These are phyloP conservation scores for Zymoseptoria pseudotritici DNA, from an alignment of 2,329 filamentous ascomycete species.

Conservation along the genomic window DNA sequence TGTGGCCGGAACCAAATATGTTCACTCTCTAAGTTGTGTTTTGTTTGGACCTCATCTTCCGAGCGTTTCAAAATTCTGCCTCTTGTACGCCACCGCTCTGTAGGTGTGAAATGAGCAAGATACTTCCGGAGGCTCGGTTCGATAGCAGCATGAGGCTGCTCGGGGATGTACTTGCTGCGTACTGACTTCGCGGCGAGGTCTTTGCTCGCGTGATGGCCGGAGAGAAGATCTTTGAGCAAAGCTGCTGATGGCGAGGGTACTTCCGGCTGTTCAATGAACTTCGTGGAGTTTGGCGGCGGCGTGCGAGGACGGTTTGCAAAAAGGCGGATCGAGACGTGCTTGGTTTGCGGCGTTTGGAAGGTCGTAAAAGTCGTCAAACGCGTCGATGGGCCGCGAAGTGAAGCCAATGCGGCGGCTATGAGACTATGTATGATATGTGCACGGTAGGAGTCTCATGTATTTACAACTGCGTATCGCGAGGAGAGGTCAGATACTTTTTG, in stretches of 20 bases:
- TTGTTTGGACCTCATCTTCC: not conserved
- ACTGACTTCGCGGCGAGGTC: not conserved
- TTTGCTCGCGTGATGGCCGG: slow-evolving; percentile 1
- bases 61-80: not conserved
- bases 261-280: not conserved
- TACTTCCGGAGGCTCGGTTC: slow-evolving; percentile 6
- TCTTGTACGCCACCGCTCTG: slow-evolving; percentile 4
- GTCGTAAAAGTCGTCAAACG: slow-evolving; percentile 11
- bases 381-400: slow-evolving; percentile 2
- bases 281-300: not conserved
- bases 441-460: not conserved
- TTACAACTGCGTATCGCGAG: not conserved
- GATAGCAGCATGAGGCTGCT: slow-evolving; percentile 4
- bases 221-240: slow-evolving; percentile 6
- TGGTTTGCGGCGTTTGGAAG: not conserved
- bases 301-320: not conserved
- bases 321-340: slow-evolving; percentile 12
- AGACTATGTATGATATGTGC: not conserved
- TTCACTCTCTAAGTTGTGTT: not conserved
- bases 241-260: not conserved
- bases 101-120: slow-evolving; percentile 2
- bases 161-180: not conserved
- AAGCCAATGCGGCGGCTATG: slow-evolving; percentile 13
- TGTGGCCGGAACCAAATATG: not conserved
- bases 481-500: not conserved